These are phyloP conservation scores for Corinectria fuckeliana DNA, from an alignment of 2,329 filamentous ascomycete genomes.

Conservation along the genomic window DNA sequence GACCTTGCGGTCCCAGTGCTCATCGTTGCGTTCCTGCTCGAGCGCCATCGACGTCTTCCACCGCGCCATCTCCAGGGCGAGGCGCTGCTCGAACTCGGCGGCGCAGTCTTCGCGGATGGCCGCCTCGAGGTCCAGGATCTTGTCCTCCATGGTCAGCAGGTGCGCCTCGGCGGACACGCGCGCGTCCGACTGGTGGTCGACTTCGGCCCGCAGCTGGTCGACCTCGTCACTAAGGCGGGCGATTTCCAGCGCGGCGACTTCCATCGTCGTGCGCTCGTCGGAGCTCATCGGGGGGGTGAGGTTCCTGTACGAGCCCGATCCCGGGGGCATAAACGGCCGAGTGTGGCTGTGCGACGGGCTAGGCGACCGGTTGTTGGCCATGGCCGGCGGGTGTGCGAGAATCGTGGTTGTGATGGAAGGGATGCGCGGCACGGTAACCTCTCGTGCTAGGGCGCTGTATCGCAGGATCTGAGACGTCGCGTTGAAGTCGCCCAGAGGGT, in stretches of 20 bases:
- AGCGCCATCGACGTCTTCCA: constrained; percentile 82
- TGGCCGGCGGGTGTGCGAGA: constrained; percentile 45
- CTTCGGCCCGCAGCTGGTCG: constrained; percentile 72
- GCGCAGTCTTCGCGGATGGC: constrained; percentile 89
- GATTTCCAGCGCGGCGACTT: constrained; percentile 82
- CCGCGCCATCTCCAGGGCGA: constrained; percentile 77
- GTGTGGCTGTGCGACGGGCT: constrained; percentile 45
- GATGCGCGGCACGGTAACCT: constrained; percentile 89
- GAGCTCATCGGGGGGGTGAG: constrained; percentile 48
- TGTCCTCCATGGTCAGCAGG: constrained; percentile 72
- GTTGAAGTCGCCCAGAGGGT: constrained; percentile 93
- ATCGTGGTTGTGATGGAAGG: constrained; percentile 83
- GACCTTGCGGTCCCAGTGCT: constrained; percentile 87
- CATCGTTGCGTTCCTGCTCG: constrained; percentile 80
- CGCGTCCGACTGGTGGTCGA: constrained; percentile 73
- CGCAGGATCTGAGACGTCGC: constrained; percentile 95
- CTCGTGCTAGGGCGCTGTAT: constrained; percentile 90
- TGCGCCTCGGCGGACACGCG: constrained; percentile 76
- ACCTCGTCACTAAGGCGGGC: constrained; percentile 75
- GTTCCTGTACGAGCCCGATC: constrained; percentile 45
- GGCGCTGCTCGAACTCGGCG: constrained; percentile 79
- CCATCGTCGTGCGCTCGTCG: constrained; percentile 74
- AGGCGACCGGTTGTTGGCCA: constrained; percentile 31
- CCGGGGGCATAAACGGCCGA: constrained; percentile 51
- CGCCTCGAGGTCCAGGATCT: constrained; percentile 74